These are phyloP conservation scores for Aspergillus texensis DNA, from an alignment of 2,329 filamentous ascomycete species.

Conservation along the genomic window DNA sequence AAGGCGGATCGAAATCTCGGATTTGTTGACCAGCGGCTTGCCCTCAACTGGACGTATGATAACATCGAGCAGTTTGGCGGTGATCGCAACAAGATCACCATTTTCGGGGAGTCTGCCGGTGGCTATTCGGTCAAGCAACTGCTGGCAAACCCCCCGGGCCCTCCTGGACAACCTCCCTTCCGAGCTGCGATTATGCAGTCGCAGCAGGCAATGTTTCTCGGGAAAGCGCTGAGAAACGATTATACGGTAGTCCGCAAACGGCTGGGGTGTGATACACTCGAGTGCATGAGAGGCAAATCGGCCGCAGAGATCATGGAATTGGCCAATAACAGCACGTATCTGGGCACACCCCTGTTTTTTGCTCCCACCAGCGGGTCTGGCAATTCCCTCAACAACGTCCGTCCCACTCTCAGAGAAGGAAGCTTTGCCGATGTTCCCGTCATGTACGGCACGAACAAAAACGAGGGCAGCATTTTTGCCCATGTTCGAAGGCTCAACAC, in stretches of 20 bases:
- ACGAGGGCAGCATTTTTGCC: background rate
- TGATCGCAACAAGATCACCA: too few relatives aligned
- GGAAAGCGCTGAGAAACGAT: background rate
- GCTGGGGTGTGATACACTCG: background rate
- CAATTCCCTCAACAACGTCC: background rate
- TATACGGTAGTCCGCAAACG: background rate
- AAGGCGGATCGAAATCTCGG: too few relatives aligned
- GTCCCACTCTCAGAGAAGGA: background rate
- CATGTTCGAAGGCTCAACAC: background rate
- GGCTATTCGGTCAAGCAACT: too few relatives aligned
- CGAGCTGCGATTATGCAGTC: too few relatives aligned
- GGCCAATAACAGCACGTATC: background rate
- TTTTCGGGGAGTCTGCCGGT: too few relatives aligned
- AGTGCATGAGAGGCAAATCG: background rate
- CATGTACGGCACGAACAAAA: background rate
- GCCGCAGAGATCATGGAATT: background rate
- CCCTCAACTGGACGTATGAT: too few relatives aligned
- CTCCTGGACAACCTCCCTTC: too few relatives aligned
- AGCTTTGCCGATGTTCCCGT: background rate
- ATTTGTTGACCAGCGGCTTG: too few relatives aligned
- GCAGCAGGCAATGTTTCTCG: background rate
- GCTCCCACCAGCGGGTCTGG: background rate
- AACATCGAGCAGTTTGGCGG: too few relatives aligned
- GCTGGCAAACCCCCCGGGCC: too few relatives aligned
- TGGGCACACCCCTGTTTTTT: background rate